Evolutionary conservation across 2,329 filamentous ascomycete species (phyloP).

Genomic region (Colletotrichum sp.): DNA sequence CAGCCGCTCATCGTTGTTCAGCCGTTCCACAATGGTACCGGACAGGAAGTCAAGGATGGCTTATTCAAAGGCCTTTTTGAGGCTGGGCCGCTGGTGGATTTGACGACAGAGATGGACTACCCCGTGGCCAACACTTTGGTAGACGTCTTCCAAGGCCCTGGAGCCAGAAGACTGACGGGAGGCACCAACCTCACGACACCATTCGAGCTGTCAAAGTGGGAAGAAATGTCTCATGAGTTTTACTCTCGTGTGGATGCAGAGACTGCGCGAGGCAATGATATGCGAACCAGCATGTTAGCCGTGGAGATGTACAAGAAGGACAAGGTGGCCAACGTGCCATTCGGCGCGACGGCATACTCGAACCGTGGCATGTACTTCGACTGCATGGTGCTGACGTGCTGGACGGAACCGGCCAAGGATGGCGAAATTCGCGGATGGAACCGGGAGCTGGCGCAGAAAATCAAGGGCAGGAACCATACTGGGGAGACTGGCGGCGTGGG

Average conservation of each 20-base stretch:
- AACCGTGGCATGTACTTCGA: conserved; percentile 51
- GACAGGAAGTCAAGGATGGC: conserved; percentile 34
- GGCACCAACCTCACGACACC: conserved; percentile 50
- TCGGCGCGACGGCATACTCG: conserved; percentile 46
- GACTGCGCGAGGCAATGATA: conserved; percentile 26
- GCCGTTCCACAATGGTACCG: conserved; percentile 40
- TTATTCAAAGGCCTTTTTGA: conserved; percentile 41
- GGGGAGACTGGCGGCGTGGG: conserved; percentile 26
- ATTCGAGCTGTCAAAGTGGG: conserved; percentile 36
- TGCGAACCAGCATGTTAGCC: conserved; percentile 32
- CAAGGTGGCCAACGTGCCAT: conserved; percentile 39
- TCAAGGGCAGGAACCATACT: conserved; percentile 28
- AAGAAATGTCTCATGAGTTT: conserved; percentile 34
- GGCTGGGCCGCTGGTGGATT: conserved; percentile 39
- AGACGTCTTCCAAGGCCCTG: conserved; percentile 40
- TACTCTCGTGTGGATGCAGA: conserved; percentile 26
- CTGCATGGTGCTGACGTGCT: conserved; percentile 42
- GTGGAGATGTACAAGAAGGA: conserved; percentile 48
- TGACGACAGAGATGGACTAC: conserved; percentile 45
- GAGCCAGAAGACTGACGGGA: conserved; percentile 43
- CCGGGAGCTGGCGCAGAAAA: conserved; percentile 31
- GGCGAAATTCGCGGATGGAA: conserved; percentile 41
- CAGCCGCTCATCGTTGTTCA: conserved; percentile 30
- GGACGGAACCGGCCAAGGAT: conserved; percentile 44
- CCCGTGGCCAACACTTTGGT: conserved; percentile 40